Conservation (phyloP, 2,329 filamentous ascomycete genomes). For the Aspergillus jensenii region DNA sequence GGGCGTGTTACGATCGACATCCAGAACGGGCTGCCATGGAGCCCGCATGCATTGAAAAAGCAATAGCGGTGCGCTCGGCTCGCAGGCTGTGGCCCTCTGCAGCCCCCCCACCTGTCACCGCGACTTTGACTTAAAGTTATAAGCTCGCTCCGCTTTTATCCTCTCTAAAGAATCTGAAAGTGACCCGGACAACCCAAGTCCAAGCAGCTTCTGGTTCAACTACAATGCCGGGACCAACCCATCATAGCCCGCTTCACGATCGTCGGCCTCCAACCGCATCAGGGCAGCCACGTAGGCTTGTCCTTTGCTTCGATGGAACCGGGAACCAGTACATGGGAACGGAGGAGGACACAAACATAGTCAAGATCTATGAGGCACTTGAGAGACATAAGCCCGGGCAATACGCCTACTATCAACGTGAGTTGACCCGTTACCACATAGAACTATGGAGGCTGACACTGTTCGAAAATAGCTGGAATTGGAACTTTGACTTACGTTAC, state of each 20-base stretch:
- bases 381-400: constrained; percentile 5
- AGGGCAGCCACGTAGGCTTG: constrained; percentile 10
- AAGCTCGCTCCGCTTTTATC: not conserved
- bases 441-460: not conserved
- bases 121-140: not conserved
- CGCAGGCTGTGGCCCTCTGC: not conserved
- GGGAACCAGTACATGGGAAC: constrained; percentile 12
- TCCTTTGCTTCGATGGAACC: constrained; percentile 15
- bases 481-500: constrained; percentile 9
- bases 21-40: not conserved
- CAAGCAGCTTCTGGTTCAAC: not conserved
- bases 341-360: constrained; percentile 14
- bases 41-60: not conserved
- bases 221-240: not conserved
- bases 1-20: not conserved
- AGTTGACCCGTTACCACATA: not conserved
- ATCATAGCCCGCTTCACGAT: not conserved
- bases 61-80: not conserved
- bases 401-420: constrained; percentile 12
- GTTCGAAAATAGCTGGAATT: constrained; percentile 2
- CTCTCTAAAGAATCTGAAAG: not conserved
- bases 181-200: too few species aligned
- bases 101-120: not conserved
- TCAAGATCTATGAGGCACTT: constrained; percentile 13
- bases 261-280: not conserved